Base-by-base conservation (phyloP, 2,329 filamentous ascomycete genomes). In the Trichoderma aggressivum region DNA sequence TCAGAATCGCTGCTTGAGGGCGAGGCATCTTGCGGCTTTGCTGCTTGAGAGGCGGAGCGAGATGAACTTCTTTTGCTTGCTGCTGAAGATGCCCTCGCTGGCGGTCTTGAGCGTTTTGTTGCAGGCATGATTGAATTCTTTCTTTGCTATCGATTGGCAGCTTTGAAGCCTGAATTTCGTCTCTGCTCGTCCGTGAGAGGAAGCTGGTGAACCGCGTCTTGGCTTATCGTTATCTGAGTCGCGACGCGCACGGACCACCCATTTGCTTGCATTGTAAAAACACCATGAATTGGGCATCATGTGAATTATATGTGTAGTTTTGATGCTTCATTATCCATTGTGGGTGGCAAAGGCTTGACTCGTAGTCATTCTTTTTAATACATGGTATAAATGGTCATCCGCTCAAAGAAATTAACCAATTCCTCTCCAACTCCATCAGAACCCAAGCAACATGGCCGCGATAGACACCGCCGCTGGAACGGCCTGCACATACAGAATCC, bases 401-500 rank as follows among this genome's bases (percentile, higher is more conserved):
- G 18, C 36, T 39, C 36, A 8, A 39, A n/a, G n/a, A n/a, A n/a
- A n/a, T n/a, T n/a, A 14, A 24, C 0, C 11, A 24, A 53, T 24
- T 26, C 32, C 3, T 11, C 11, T 8, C 16, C 8, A 14, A 28
- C n/a, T 6, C 1, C 28, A 28, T 71, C 26, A 71, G 3, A 63
- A 64, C 6, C 65, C 70, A 18, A 72, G 60, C 59, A 70, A 14
- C 47, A 60, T 55, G 28, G 70, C 56, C 7, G 55, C 65, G 21
- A 61, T 39, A 8, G 70, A 72, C 18, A 60, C 50, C 18, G 34
- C 66, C 3, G 80, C 70, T 62, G 74, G 58, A 71, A 82, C 65
- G 30, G 79, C 80, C 76, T 87, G 85, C 1, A 86, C 77, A 50
- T 78, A 80, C 36, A 85, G 73, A 71, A 86, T 86, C 73, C 79